Evolutionary conservation across 352 stramenopile genomes (phyloP), one percentile per base, ranked within the genome.

Genomic region (Nannochloropsis limnetica): DNA sequence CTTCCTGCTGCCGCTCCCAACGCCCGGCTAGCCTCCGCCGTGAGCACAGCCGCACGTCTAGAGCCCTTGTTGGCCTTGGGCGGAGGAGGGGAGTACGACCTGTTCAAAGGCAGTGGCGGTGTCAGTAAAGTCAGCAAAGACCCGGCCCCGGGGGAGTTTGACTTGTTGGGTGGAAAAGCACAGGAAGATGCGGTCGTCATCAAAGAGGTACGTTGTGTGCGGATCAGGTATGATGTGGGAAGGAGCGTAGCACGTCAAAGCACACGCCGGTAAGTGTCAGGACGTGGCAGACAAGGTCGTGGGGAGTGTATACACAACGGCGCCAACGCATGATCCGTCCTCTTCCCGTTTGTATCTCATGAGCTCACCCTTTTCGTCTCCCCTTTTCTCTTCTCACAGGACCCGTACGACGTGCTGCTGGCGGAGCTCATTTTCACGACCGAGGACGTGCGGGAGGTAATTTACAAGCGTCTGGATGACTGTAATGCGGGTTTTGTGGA

Each of bases 361-460:
- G 17, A 49, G 11, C 37, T 14, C 37, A 3, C 2, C 37, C 37
- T 49, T 49, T 49, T 14, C 37, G 1, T 49, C 2, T 14, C 37
- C 37, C 17, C 37, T 49, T 14, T 14, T 17, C 37, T 14, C 37
- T 49, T 6, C 37, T 67, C n/a, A 23, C 61, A 74, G 61, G 61
- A 74, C 61, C 61, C 61, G 15, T 29, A 74, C 15, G 69, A 81
- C 69, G 22, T 27, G 23, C 61, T 81, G 28, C 69, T 81, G 69
- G 69, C 69, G 37, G 69, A 81, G 69, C 69, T 81, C 22, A 54
- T 81, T 15, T 81, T 81, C 23, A 81, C 29, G 22, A 44, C 69
- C 23, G 37, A 81, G 29, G 69, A 81, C 28, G 69, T 81, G 28
- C 69, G 69, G 29, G 37, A 81, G 22, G 69, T 61, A 1, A 81